These are phyloP conservation scores for Pleurotus giganteus DNA, from an alignment of 768 basidiomycete species.

Conservation along the genomic window DNA sequence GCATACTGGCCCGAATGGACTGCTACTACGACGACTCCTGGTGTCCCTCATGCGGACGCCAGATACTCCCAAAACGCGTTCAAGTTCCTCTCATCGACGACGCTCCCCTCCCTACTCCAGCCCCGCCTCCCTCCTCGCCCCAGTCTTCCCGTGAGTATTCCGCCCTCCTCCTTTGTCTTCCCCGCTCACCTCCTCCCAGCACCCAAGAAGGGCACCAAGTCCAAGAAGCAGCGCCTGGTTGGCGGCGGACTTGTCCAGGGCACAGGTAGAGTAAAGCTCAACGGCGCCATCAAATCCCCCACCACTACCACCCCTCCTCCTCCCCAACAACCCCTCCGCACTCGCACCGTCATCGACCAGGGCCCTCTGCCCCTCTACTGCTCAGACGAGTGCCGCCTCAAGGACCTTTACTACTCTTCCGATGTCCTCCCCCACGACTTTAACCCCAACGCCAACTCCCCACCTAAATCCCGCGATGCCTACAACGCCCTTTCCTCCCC, in stretches of 20 bases:
- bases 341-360: conserved; percentile 75
- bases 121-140: conserved; percentile 39
- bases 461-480: conserved; percentile 29
- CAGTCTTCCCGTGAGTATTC: conserved; percentile 34
- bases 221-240: conserved; percentile 20
- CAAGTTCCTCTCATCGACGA: conserved; percentile 38
- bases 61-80: conserved; percentile 77
- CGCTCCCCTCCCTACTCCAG: conserved; percentile 24
- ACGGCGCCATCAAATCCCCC: conserved; percentile 47
- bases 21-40: conserved; percentile 62
- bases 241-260: conserved; percentile 60
- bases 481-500: conserved; percentile 35
- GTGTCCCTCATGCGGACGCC: conserved; percentile 79
- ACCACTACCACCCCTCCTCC: conserved; percentile 11
- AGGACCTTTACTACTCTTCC: conserved; percentile 47
- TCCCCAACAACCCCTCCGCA: conserved; percentile 34
- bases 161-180: conserved; percentile 2
- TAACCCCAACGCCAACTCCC: too few species aligned
- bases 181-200: conserved; percentile 7
- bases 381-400: conserved; percentile 70
- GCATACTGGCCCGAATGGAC: too few species aligned
- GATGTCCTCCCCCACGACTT: conserved; percentile 20
- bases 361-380: conserved; percentile 81
- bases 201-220: conserved; percentile 19
- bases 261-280: conserved; percentile 60